Base-by-base conservation (phyloP, 164 flowering plant genomes). In the Nelumbo lutea region DNA sequence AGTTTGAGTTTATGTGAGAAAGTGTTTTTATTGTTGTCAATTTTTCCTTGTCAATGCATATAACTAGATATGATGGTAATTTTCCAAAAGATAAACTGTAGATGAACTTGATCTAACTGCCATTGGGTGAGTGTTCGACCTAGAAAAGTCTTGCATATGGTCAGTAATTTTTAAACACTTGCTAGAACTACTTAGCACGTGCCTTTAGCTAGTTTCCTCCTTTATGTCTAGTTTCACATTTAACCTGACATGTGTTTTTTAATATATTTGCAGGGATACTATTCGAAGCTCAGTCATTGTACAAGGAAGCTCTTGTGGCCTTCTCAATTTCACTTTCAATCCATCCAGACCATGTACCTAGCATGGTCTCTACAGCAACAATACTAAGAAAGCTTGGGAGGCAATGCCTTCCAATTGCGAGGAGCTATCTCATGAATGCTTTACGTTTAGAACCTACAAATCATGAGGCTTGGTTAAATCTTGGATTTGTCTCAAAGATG, bases 391-490 rank as follows among this genome's bases (percentile, higher is more conserved):
- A 85, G 65, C 74, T 78, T 65, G 87, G 90, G 2, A 62, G 57
- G 48, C 68, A 76, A 3, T 79, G 87, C 6, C 74, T 87, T 41
- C 89, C 91, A 4, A 78, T 85, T 61, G 95, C 98, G 2, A 84
- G 86, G 78, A 92, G 96, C 81, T 84, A 87, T 63, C 67, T 96
- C 45, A 87, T 92, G 97, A 87, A 80, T 69, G 96, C 98, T 6
- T 62, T 96, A 39, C 75, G 86, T 46, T 69, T 96, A 73, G 95
- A 92, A 55, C 95, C 99, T 9, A 89, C 87, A 7, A 90, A 85
- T 76, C 88, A 96, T 44, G 83, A 88, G 44, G 99, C 96, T 11
- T 96, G 99, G 99, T 75, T 87, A 69, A 83, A 78, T 68, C 88
- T 92, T 44, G 98, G 99, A n/a, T 60, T 76, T 66, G 70, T 96